Evolutionary conservation across 257 asterid species (phyloP), one percentile per base, ranked within the genome.

Genomic region (Solanum arcanum): DNA sequence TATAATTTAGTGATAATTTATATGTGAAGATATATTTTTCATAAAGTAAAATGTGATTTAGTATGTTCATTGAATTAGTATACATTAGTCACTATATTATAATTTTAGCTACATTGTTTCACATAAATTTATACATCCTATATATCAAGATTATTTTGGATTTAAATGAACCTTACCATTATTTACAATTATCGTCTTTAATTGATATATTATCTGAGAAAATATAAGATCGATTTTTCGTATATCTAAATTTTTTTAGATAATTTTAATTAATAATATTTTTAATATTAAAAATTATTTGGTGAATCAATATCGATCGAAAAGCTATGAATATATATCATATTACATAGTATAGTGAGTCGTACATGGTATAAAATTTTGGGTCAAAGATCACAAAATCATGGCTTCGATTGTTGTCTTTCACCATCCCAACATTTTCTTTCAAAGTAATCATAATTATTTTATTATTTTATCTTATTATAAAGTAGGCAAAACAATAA

Each of bases 361-460:
- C 49, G 18, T 75, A 39, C 7, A 70, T 76, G 8, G 59, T 76
- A 83, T 87, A 39, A 78, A 77, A 39, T 7, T 84, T 66, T 59
- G 88, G 90, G 91, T 88, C 78, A 88, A 90, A 82, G 84, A 87
- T 83, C 87, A 91, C 89, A 76, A 87, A 83, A 89, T 88, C 86
- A 88, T 88, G 87, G 87, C 89, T 84, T 83, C 47, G 87, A 74
- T 69, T 56, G 86, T 86, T 92, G 93, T 92, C 92, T 77, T 86
- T 92, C 93, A 92, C 91, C 91, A 84, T 80, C 92, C 94, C 91
- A 88, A 87, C 95, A 60, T 84, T 87, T 90, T 89, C 91, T 86
- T 86, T 89, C 91, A 35, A 86, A 87, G 89, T 88, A 91, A 92
- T 90, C 86, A 91, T 91, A 86, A 88, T 86, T 66, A 86, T 64